A percentile compares a stretch with the other conserved stretches of the same genome.
Conservation (phyloP, 2,329 filamentous ascomycete species). For the Ceratocystis smalleyi region DNA sequence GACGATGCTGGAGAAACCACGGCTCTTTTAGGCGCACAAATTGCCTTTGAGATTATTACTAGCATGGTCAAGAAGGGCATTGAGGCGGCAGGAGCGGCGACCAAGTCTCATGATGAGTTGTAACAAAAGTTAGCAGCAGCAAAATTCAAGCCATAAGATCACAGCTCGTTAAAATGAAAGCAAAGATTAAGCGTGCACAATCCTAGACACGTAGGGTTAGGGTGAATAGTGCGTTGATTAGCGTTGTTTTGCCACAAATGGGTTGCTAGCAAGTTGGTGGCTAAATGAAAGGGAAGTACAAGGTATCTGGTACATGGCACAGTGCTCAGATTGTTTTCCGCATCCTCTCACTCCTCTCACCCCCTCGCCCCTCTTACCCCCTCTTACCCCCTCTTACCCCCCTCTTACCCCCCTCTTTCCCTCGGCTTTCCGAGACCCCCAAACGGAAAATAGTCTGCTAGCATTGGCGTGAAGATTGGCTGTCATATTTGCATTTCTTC, state of each 20-base stretch:
- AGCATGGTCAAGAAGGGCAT: conserved; percentile 45
- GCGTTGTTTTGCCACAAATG: neutral
- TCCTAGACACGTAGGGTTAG: neutral
- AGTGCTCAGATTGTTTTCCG: neutral
- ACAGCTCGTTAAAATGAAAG: neutral
- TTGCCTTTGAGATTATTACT: conserved; percentile 70
- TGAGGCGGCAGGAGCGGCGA: neutral
- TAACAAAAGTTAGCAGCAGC: neutral
- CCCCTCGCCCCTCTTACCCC: neutral
- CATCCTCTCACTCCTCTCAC: neutral
- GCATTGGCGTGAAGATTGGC: neutral
- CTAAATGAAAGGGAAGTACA: too few species aligned
- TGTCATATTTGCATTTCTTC: neutral
- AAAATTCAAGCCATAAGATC: neutral
- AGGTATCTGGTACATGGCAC: neutral
- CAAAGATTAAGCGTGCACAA: too few species aligned
- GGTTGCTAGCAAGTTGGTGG: too few species aligned
- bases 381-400: neutral
- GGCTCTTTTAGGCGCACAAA: conserved; percentile 62
- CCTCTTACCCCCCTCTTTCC: neutral
- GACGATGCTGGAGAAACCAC: conserved; percentile 65
- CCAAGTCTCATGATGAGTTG: conserved; percentile 6
- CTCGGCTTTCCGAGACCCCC: neutral
- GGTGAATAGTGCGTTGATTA: neutral
- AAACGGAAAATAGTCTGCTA: neutral